Evolutionary conservation across 2,329 filamentous ascomycete genomes (phyloP).

Genomic region (Trichoderma polysporum): DNA sequence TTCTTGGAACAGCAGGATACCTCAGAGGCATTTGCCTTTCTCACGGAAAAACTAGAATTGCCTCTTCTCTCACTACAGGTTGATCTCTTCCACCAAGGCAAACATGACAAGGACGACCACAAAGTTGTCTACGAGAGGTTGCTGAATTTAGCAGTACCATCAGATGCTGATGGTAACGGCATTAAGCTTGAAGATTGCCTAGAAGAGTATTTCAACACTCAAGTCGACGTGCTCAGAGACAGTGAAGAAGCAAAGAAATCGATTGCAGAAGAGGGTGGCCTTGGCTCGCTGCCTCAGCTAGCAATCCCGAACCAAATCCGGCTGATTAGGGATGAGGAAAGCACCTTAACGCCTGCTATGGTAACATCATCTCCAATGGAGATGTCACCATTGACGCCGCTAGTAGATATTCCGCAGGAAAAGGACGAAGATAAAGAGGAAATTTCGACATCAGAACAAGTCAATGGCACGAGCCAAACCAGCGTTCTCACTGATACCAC

Average conservation of each 20-base stretch:
- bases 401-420: not conserved
- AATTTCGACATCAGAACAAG: not conserved
- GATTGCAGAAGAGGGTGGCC: constrained; percentile 30
- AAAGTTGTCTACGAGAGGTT: constrained; percentile 91
- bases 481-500: not conserved
- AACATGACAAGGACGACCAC: constrained; percentile 83
- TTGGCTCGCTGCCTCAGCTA: constrained; percentile 29
- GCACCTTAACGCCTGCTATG: constrained; percentile 33
- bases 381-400: constrained; percentile 27
- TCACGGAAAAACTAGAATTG: constrained; percentile 84
- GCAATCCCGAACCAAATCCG: constrained; percentile 36
- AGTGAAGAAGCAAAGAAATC: constrained; percentile 54
- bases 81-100: constrained; percentile 90
- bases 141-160: constrained; percentile 85
- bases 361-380: constrained; percentile 36
- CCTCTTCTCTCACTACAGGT: constrained; percentile 89
- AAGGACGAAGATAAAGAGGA: not conserved
- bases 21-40: constrained; percentile 92
- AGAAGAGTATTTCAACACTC: constrained; percentile 92
- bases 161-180: constrained; percentile 65
- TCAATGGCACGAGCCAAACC: constrained; percentile 6
- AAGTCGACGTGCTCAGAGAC: constrained; percentile 83
- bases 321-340: constrained; percentile 36
- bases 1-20: constrained; percentile 85
- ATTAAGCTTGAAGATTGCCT: constrained; percentile 88